phyloP scores from a whole-genome alignment of 257 asterid species.

The Paulownia fortunei region DNA sequence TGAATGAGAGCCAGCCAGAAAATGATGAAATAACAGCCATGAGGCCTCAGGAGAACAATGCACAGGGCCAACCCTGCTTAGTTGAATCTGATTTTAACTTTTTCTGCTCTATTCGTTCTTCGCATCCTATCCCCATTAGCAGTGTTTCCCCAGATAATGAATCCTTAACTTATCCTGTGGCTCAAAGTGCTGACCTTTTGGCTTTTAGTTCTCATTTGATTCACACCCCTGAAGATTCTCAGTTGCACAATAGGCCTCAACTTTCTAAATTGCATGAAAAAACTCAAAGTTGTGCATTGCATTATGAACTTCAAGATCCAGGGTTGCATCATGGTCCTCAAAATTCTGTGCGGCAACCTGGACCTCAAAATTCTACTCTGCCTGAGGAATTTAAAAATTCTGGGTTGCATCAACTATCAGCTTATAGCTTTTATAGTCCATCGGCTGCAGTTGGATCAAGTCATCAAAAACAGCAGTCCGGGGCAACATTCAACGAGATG shows the following conservation, averaged over 20 bases:
- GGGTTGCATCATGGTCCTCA: constrained; percentile 27
- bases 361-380: constrained; percentile 43
- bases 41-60: constrained; percentile 34
- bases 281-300: constrained; percentile 37
- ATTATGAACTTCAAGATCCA: constrained; percentile 34
- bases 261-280: constrained; percentile 30
- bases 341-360: constrained; percentile 36
- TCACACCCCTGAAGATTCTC: constrained; percentile 36
- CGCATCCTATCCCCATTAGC: constrained; percentile 30
- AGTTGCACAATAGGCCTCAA: constrained; percentile 32
- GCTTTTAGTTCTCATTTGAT: constrained; percentile 41
- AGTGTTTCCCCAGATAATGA: constrained; percentile 25
- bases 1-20: constrained; percentile 37
- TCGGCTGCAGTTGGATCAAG: constrained; percentile 40
- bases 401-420: constrained; percentile 43
- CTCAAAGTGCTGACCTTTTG: constrained; percentile 38
- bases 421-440: constrained; percentile 42
- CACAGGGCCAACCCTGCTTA: constrained; percentile 39
- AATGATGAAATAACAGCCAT: constrained; percentile 29
- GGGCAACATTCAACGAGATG: constrained; percentile 36
- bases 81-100: constrained; percentile 39
- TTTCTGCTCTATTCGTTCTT: constrained; percentile 44
- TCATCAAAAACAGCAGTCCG: constrained; percentile 43
- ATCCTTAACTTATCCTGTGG: constrained; percentile 33
- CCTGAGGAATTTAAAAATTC: constrained; percentile 37